Evolutionary conservation across 495 filamentous ascomycete species (phyloP).

Genomic region (Choiromyces venosus): DNA sequence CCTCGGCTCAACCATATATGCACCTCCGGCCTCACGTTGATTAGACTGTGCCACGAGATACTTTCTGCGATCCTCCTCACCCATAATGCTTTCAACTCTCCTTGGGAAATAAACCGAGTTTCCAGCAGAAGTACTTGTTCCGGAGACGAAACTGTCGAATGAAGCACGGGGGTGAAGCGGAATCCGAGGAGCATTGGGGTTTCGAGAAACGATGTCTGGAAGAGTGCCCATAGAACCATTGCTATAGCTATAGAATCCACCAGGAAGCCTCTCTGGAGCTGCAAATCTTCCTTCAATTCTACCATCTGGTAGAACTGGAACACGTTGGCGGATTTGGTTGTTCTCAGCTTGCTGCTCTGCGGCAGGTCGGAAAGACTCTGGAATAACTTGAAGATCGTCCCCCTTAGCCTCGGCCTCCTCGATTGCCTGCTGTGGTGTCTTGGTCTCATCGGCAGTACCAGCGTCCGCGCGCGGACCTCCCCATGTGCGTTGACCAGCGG

Average conservation of each 20-base stretch:
- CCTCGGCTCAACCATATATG: constrained; percentile 50
- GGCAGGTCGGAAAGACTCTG: constrained; percentile 78
- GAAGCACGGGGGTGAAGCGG: constrained; percentile 59
- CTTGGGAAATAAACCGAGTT: constrained; percentile 68
- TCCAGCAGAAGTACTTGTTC: constrained; percentile 49
- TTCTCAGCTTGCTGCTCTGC: constrained; percentile 51
- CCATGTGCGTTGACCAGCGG: constrained; percentile 93
- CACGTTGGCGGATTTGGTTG: constrained; percentile 45
- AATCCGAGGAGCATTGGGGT: constrained; percentile 49
- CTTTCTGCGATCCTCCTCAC: constrained; percentile 67
- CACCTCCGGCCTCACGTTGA: constrained; percentile 52
- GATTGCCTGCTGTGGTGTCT: constrained; percentile 75
- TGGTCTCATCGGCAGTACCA: constrained; percentile 69
- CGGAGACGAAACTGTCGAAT: constrained; percentile 64
- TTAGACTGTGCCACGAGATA: constrained; percentile 62
- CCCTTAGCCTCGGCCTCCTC: constrained; percentile 71
- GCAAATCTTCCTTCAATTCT: constrained; percentile 68
- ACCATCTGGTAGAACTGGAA: constrained; percentile 62
- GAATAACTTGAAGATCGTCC: constrained; percentile 87
- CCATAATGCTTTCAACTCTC: constrained; percentile 78
- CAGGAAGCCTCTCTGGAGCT: constrained; percentile 54
- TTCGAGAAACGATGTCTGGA: constrained; percentile 44
- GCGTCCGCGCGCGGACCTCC: constrained; percentile 92
- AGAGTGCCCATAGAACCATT: constrained; percentile 58
- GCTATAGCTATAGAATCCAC: constrained; percentile 58